Base-by-base conservation (phyloP, 2,329 filamentous ascomycete species). In the Diaporthe ampelina region DNA sequence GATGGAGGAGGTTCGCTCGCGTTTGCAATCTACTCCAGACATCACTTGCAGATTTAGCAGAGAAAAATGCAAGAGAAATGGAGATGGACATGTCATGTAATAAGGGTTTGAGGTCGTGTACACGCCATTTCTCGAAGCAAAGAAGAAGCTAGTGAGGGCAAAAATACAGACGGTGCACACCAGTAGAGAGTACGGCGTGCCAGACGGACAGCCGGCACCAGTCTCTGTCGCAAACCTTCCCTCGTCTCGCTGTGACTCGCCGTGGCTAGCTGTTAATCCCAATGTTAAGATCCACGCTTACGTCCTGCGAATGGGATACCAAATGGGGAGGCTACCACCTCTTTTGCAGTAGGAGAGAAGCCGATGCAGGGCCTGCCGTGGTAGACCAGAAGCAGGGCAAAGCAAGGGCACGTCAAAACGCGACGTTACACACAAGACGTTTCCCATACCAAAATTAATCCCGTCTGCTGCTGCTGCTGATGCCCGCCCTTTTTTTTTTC, bases 391-490 rank as follows among this genome's bases (percentile, higher is more conserved):
- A 15, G 26, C 59, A 54, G 7, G 63, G 29, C 61, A 5, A 40
- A 21, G 26, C 43, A 45, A 11, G 9, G 63, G 29, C 29, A 35
- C 21, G 43, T 21, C 61, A 35, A 52, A 26, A 54, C 63, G 29
- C 48, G 35, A 67, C 63, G 63, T 67, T 67, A 52, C 58, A 63
- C 58, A 63, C 37, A 45, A 5, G 15, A 29, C 63, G 21, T 24
- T 50, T 52, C 45, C 11, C 29, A 29, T 29, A 35, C 43, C 26
- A 35, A 35, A 65, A 65, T 50, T 65, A 35, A 65, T 24, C 8
- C 61, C 57, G 35, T 43, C 21, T 59, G 32, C 58, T 58, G 56
- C 4, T 63, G 24, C 26, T 61, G 40, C 40, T 63, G 56, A 37
- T 59, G 56, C 32, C 56, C 32, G 40, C 40, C 40, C 15, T 43